A percentile compares a stretch with the other conserved stretches of the same genome.
Conservation (phyloP, 345 rosid genomes). For the Cardamine resedifolia region DNA sequence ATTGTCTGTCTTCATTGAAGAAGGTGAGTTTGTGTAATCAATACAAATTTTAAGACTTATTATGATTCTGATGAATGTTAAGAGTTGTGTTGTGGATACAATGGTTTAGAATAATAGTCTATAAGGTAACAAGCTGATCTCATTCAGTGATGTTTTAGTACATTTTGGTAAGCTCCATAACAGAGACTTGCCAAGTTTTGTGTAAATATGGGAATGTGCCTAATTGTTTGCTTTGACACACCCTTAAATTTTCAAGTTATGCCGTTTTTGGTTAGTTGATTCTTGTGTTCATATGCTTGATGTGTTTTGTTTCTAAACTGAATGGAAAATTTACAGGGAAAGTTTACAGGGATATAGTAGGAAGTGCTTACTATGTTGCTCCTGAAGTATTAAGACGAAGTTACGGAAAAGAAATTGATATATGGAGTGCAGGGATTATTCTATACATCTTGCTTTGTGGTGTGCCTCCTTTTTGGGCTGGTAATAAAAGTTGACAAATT, state of each 20-base stretch:
- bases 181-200: conserved; percentile 12
- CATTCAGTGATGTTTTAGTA: background rate
- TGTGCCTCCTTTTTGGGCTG: conserved; percentile 97
- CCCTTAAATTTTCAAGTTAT: background rate
- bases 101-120: background rate
- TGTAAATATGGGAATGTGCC: background rate
- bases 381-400: conserved; percentile 81
- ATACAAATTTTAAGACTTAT: background rate
- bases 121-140: background rate
- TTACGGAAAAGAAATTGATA: conserved; percentile 85
- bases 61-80: background rate
- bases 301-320: background rate
- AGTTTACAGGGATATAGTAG: conserved; percentile 67
- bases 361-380: conserved; percentile 94
- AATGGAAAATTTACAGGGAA: conserved; percentile 48
- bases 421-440: conserved; percentile 92
- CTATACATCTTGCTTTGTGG: conserved; percentile 82
- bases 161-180: background rate
- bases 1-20: conserved; percentile 74
- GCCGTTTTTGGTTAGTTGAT: conserved; percentile 12
- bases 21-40: conserved; percentile 47
- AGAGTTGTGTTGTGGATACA: background rate
- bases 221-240: background rate
- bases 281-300: conserved; percentile 1
- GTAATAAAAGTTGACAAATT: conserved; percentile 38